Base-by-base conservation (phyloP, 2,329 filamentous ascomycete genomes). In the Colletotrichum horii region DNA sequence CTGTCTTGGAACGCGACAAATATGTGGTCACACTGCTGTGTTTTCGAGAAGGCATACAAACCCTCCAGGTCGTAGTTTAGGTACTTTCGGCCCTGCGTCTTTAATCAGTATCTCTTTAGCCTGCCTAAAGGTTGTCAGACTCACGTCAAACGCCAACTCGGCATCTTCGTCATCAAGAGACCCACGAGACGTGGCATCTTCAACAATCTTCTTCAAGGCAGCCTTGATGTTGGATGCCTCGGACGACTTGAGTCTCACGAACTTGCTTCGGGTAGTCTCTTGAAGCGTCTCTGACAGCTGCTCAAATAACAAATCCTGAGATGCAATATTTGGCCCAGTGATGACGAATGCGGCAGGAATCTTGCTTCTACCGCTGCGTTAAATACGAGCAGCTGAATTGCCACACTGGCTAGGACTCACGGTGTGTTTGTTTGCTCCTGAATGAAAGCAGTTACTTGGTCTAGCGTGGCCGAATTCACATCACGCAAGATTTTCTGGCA, bases 41-140 rank as follows among this genome's bases (percentile, higher is more conserved):
- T 85, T 74, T 87, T 88, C 16, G 92, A 87, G 82, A 90, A 92
- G 30, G 90, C 88, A 76, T 92, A 86, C 34, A 97, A 84, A 28
- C 94, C 91, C 79, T 94, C 93, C 19, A 97, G 88, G 80, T 97
- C 95, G 81, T 96, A 97, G 79, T 95, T 93, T 4, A 96, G 88
- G 75, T 94, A 90, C 82, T 91, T 92, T 38, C 90, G 90, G 2
- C 91, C 91, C 88, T 93, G 79, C 77, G 6, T 66, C 43, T 52
- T 77, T 22, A 8, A 64, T 83, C 8, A 82, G 79, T 38, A 60
- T 43, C 19, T 48, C 38, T 48, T 48, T 48, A 6, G 38, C n/a
- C 38, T 48, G 19, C 38, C 38, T 4, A 12, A 12, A 48, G n/a
- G 19, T n/a, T 4, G 87, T 83, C 81, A 91, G 90, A 81, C 90